These are phyloP conservation scores for Tulasnella sp. DNA, from an alignment of 768 basidiomycete species.

Conservation along the genomic window DNA sequence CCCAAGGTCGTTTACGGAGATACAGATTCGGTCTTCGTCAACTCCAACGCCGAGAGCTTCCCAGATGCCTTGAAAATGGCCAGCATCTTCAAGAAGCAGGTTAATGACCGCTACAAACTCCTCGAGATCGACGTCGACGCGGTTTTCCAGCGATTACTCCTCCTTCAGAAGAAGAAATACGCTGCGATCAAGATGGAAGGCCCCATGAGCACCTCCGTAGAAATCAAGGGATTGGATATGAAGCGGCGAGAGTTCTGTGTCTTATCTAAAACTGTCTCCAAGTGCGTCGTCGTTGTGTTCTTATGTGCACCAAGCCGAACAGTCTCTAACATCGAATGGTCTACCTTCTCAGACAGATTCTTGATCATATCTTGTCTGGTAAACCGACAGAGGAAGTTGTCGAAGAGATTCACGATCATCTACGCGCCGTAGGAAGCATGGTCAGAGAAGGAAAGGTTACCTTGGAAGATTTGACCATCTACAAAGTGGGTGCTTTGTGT, in stretches of 20 bases:
- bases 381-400: conserved; percentile 83
- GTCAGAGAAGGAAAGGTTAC: conserved; percentile 68
- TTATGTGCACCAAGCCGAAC: background rate
- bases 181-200: conserved; percentile 94
- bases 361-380: conserved; percentile 85
- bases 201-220: conserved; percentile 60
- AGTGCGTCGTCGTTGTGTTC: conserved; percentile 44
- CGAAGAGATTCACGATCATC: conserved; percentile 85
- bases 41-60: conserved; percentile 84
- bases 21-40: conserved; percentile 97
- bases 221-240: conserved; percentile 98
- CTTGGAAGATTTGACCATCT: conserved; percentile 89
- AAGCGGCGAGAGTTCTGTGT: conserved; percentile 92
- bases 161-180: conserved; percentile 99
- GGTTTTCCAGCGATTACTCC: conserved; percentile 81
- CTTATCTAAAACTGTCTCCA: conserved; percentile 84
- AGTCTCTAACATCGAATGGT: background rate
- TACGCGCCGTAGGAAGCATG: conserved; percentile 62
- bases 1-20: conserved; percentile 93
- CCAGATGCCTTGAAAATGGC: conserved; percentile 87
- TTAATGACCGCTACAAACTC: conserved; percentile 90
- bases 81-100: conserved; percentile 84
- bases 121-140: conserved; percentile 96
- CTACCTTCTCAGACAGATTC: conserved; percentile 53
- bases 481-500: conserved; percentile 49